Evolutionary conservation across 2,329 filamentous ascomycete genomes (phyloP).

Genomic region (Aspergillus candidus): DNA sequence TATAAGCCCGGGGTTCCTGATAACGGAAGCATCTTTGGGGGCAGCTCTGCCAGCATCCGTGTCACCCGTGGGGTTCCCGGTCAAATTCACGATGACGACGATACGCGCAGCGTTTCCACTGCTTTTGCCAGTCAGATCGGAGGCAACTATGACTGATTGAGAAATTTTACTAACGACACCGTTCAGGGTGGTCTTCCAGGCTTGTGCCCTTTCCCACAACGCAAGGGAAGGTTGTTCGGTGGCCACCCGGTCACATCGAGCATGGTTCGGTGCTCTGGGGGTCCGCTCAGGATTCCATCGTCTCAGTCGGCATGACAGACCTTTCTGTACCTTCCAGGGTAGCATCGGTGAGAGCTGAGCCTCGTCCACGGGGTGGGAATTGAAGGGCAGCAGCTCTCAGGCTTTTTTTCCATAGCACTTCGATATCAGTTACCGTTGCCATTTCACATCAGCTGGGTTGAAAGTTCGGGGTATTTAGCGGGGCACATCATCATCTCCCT

Average conservation of each 20-base stretch:
- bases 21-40: conserved; percentile 60
- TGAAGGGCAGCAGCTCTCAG: conserved; percentile 3
- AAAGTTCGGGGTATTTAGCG: too few species aligned
- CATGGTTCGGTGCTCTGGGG: conserved; percentile 12
- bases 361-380: conserved; percentile 10
- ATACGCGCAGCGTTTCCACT: conserved; percentile 92
- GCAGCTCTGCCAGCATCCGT: conserved; percentile 49
- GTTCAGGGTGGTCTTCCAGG: conserved; percentile 11
- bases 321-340: conserved; percentile 8
- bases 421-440: conserved; percentile 8
- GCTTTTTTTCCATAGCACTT: conserved; percentile 7
- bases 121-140: conserved; percentile 95
- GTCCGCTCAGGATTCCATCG: conserved; percentile 9
- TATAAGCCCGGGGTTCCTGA: conserved; percentile 48
- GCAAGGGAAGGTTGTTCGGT: conserved; percentile 10
- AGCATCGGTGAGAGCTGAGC: conserved; percentile 8
- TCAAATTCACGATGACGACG: conserved; percentile 64
- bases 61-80: conserved; percentile 41
- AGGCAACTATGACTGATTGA: conserved; percentile 53
- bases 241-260: conserved; percentile 10
- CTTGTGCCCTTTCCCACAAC: conserved; percentile 10
- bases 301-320: conserved; percentile 8
- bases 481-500: too few species aligned
- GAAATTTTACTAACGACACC: conserved; percentile 3
- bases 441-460: conserved; percentile 2